Conservation (phyloP, 2,329 filamentous ascomycete species). For the Hymenoscyphus fraxineus region DNA sequence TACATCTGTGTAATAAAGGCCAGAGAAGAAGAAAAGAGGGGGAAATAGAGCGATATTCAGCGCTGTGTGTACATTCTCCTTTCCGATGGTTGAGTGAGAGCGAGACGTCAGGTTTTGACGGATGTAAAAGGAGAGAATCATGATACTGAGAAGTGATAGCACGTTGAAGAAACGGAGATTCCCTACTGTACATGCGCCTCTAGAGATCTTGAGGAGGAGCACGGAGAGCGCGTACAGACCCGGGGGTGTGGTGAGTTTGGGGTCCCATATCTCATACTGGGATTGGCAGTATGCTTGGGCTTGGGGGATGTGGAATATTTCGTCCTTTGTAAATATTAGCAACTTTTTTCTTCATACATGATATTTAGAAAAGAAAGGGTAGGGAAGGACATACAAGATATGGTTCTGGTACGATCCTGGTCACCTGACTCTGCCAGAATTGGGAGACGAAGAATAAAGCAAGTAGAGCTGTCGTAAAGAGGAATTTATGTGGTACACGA, state of each 20-base stretch:
- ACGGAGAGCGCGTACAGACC: conserved; percentile 49
- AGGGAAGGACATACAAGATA: conserved; percentile 25
- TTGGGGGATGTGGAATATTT: conserved; percentile 86
- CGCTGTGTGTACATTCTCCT: conserved; percentile 51
- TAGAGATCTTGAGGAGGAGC: conserved; percentile 35
- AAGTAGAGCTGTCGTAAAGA: background rate
- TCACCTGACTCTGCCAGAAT: conserved; percentile 31
- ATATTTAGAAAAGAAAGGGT: too few species aligned
- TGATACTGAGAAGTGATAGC: conserved; percentile 41
- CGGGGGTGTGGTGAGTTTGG: conserved; percentile 95
- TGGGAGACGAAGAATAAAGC: conserved; percentile 10
- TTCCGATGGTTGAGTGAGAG: conserved; percentile 9
- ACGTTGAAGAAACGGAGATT: conserved; percentile 49
- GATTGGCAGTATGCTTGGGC: conserved; percentile 81
- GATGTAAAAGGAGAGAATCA: conserved; percentile 32
- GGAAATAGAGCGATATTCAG: conserved; percentile 84
- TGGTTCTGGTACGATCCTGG: conserved; percentile 27
- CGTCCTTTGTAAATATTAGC: conserved; percentile 55
- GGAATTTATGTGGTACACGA: conserved; percentile 4
- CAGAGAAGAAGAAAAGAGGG: conserved; percentile 92
- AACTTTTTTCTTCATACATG: background rate
- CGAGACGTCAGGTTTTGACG: conserved; percentile 23
- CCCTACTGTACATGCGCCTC: conserved; percentile 38
- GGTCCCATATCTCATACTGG: conserved; percentile 77
- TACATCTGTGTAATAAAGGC: conserved; percentile 91